Evolutionary conservation across 257 asterid species (phyloP), one percentile per base, ranked within the genome.

Genomic region (Coffea eugenioides): DNA sequence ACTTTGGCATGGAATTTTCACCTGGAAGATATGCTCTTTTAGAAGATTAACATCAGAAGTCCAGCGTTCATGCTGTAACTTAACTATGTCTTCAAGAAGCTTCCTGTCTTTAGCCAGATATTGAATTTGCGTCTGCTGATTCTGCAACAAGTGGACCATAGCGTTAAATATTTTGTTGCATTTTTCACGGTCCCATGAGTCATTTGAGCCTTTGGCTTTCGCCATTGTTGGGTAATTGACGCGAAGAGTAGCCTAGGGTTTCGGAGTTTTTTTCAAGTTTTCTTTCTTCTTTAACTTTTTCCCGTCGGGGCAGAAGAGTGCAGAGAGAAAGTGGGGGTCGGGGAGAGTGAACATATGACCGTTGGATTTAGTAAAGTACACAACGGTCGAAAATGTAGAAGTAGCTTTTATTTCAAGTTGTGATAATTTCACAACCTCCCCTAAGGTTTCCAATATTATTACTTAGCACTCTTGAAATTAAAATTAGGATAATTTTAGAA

Each of bases 151-250:
- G 67, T 83, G 75, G 25, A 87, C 88, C 49, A 92, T 59, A 2
- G 92, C 86, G 49, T 83, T 86, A 82, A 89, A 91, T 41, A 90
- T 67, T 20, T 79, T 86, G 69, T 76, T 79, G 97, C 96, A 89
- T 4, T 88, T 92, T 41, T 87, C 88, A 48, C 90, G 90, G 71
- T 80, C 86, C 6, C 90, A 75, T 16, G 83, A 80, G 61, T 72
- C 81, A 21, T 45, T 82, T 8, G 85, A 11, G 43, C 80, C 73
- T 83, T 76, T 82, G 23, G 87, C 83, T 78, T 85, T 87, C 82
- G 80, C 93, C 99, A 95, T 95, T 66, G 84, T 76, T 34, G 79
- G 71, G 78, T 80, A 14, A 46, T 79, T 65, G 62, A 34, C 31
- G 61, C 57, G 52, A 45, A 21, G 66, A 54, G 25, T 31, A n/a